These are phyloP conservation scores for Ruellia speciosa DNA, from an alignment of 305 asterid species.

Conservation along the genomic window DNA sequence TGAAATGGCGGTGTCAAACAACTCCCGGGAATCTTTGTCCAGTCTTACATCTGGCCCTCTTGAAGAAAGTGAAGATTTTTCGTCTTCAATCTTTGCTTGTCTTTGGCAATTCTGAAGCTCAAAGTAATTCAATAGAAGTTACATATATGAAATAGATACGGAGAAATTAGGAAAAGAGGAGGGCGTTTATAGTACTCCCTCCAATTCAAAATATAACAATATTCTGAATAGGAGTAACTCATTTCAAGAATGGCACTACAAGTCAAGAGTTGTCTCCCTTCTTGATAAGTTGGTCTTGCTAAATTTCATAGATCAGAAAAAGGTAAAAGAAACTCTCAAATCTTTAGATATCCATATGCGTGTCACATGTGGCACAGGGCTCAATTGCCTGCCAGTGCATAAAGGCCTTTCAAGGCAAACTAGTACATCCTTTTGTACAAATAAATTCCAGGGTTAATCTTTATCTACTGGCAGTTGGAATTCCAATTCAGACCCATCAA, in stretches of 20 bases:
- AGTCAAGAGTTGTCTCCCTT: background rate
- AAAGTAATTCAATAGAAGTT: slow-evolving; percentile 20
- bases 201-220: slow-evolving; percentile 4
- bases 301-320: no score
- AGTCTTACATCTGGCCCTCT: slow-evolving; percentile 50
- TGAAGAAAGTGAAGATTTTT: slow-evolving; percentile 26
- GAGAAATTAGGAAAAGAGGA: background rate
- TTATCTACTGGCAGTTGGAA: slow-evolving; percentile 2
- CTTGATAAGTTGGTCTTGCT: background rate
- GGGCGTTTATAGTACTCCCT: no score
- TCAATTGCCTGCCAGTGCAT: background rate
- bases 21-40: slow-evolving; percentile 30
- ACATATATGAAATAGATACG: slow-evolving; percentile 4
- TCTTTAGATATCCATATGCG: background rate
- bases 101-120: slow-evolving; percentile 56
- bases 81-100: slow-evolving; percentile 33
- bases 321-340: background rate
- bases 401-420: slow-evolving; percentile 2
- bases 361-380: background rate
- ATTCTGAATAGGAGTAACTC: no score
- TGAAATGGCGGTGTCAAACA: slow-evolving; percentile 47
- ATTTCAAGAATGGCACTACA: background rate
- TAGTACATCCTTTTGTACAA: background rate
- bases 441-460: background rate
- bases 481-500: background rate